phyloP scores from a whole-genome alignment of 2,329 filamentous ascomycete species.

The Fusarium decemcellulare region DNA sequence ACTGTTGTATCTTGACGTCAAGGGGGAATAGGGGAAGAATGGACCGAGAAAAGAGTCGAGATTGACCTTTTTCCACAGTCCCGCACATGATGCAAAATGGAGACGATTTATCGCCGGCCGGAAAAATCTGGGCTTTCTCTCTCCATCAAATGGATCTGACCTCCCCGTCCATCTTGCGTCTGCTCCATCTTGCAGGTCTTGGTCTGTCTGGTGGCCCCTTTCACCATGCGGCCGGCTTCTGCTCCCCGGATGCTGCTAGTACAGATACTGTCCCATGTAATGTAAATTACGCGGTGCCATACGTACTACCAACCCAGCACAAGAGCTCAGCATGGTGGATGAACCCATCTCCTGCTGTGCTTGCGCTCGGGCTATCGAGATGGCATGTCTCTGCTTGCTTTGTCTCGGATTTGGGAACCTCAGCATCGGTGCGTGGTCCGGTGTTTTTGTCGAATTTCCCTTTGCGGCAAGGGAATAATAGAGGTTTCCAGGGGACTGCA shows the following conservation, averaged over 20 bases:
- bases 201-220: constrained; percentile 11
- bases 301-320: neutral
- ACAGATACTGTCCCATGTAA: constrained; percentile 17
- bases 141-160: constrained; percentile 20
- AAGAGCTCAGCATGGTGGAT: constrained; percentile 9
- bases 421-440: neutral
- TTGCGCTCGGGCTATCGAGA: constrained; percentile 19
- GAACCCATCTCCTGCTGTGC: constrained; percentile 22
- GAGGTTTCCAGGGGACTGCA: constrained; percentile 19
- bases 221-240: constrained; percentile 29
- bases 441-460: constrained; percentile 7
- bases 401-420: constrained; percentile 18
- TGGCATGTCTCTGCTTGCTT: constrained; percentile 33
- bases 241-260: constrained; percentile 37
- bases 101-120: constrained; percentile 29
- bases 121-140: constrained; percentile 30
- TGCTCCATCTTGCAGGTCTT: constrained; percentile 24
- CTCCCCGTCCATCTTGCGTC: constrained; percentile 33
- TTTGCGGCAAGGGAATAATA: neutral
- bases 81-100: constrained; percentile 15
- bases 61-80: constrained; percentile 24
- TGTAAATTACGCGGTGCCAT: constrained; percentile 12
- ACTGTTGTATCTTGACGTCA: constrained; percentile 1
- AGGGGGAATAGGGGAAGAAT: constrained; percentile 21
- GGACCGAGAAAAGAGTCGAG: constrained; percentile 33